These are phyloP conservation scores for Tagetes patula DNA, from an alignment of 129 eudicot genomes.

Conservation along the genomic window DNA sequence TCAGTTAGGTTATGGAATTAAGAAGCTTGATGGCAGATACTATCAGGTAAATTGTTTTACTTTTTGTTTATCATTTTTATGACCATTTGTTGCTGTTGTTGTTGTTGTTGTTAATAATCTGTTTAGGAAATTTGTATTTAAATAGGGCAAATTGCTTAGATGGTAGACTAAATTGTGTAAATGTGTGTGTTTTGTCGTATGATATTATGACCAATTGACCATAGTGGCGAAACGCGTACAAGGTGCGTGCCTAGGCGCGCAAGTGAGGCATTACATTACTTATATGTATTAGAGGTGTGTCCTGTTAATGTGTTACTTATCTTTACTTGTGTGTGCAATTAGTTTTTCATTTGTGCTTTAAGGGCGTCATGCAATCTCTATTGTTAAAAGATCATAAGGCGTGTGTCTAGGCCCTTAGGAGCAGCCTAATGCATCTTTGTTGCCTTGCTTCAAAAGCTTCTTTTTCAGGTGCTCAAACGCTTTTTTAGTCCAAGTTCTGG, in stretches of 20 bases:
- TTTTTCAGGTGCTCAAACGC: too few relatives aligned
- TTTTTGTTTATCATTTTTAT: not conserved
- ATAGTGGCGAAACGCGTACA: not conserved
- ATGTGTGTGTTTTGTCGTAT: not conserved
- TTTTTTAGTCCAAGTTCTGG: too few relatives aligned
- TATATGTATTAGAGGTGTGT: too few relatives aligned
- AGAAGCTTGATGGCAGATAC: conserved; percentile 87
- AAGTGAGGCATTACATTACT: not conserved
- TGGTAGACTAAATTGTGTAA: not conserved
- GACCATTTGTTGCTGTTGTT: not conserved
- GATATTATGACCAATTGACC: not conserved
- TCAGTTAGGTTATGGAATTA: conserved; percentile 87
- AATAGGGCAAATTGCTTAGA: not conserved
- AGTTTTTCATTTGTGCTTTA: not conserved
- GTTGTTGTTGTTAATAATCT: not conserved
- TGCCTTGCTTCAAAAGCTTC: too few relatives aligned
- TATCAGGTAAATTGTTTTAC: conserved; percentile 49
- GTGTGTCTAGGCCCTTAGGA: too few relatives aligned
- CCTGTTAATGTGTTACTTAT: not conserved
- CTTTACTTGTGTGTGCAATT: not conserved
- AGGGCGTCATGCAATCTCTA: not conserved
- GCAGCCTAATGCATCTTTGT: too few relatives aligned
- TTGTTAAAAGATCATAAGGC: too few relatives aligned
- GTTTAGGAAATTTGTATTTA: not conserved
- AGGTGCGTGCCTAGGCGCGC: not conserved